phyloP scores from a whole-genome alignment of 805 yeast species.

The Barnettozyma pratensis region DNA sequence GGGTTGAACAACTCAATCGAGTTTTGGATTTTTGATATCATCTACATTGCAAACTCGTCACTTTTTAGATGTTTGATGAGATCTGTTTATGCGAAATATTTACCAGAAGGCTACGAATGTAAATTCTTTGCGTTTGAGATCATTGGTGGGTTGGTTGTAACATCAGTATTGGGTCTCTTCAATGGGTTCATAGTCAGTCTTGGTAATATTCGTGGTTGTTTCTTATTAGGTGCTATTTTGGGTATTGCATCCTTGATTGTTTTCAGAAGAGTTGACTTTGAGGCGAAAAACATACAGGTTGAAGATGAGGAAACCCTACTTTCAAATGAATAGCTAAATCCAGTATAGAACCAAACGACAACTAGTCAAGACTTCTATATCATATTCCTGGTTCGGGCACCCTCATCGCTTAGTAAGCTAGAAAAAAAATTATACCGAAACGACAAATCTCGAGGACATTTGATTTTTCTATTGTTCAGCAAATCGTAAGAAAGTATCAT shows the following conservation, averaged over 20 bases:
- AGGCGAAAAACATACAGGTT: not conserved
- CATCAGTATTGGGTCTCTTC: not conserved
- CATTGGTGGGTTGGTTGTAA: not conserved
- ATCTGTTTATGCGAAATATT: not conserved
- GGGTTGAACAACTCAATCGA: not conserved
- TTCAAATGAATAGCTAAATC: no score
- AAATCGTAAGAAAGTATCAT: no score
- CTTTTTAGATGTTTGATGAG: not conserved
- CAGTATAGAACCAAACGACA: no score
- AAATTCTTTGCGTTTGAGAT: not conserved
- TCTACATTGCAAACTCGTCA: not conserved
- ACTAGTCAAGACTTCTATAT: no score
- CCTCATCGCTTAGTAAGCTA: no score
- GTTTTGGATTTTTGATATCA: not conserved
- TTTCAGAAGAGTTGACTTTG: not conserved
- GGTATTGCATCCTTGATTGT: not conserved
- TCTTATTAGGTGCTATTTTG: not conserved
- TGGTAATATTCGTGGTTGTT: not conserved
- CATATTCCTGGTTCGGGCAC: no score
- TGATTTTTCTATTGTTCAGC: no score
- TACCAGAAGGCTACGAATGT: not conserved
- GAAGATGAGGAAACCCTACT: no score
- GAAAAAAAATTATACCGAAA: no score
- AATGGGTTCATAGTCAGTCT: not conserved
- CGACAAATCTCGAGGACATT: no score